These are phyloP conservation scores for Trichosanthes cucumerina DNA, from an alignment of 306 rosid genomes.

Conservation along the genomic window DNA sequence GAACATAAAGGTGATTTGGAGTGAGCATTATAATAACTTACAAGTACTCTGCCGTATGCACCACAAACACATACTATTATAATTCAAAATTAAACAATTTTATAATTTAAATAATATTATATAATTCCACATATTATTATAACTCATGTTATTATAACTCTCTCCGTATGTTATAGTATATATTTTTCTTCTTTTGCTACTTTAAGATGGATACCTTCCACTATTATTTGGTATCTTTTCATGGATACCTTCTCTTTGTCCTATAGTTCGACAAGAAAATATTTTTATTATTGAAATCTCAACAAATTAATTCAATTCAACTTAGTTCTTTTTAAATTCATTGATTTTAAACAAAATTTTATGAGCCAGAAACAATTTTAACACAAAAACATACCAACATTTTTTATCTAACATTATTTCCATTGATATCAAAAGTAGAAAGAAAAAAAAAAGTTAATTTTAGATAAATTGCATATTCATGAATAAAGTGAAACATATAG, in stretches of 20 bases:
- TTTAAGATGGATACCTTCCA: neutral
- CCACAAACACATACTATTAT: no score
- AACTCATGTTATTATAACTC: no score
- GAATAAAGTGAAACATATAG: neutral
- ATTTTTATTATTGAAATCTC: neutral
- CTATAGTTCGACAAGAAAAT: neutral
- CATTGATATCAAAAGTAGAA: neutral
- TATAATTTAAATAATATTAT: no score
- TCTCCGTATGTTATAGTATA: no score
- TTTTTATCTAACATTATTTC: neutral
- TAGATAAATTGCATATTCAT: neutral
- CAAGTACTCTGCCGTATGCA: no score
- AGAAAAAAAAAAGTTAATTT: neutral
- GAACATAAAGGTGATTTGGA: no score
- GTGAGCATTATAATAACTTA: no score
- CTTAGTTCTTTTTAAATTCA: no score
- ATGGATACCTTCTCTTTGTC: neutral
- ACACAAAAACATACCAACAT: no score
- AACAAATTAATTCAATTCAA: neutral
- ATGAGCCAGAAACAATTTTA: neutral
- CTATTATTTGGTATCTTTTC: neutral
- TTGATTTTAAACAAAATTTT: no score
- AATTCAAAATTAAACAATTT: no score
- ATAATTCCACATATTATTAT: no score
- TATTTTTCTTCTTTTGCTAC: neutral